Evolutionary conservation across 768 basidiomycete genomes (phyloP).

Genomic region (Podaxis sp.): DNA sequence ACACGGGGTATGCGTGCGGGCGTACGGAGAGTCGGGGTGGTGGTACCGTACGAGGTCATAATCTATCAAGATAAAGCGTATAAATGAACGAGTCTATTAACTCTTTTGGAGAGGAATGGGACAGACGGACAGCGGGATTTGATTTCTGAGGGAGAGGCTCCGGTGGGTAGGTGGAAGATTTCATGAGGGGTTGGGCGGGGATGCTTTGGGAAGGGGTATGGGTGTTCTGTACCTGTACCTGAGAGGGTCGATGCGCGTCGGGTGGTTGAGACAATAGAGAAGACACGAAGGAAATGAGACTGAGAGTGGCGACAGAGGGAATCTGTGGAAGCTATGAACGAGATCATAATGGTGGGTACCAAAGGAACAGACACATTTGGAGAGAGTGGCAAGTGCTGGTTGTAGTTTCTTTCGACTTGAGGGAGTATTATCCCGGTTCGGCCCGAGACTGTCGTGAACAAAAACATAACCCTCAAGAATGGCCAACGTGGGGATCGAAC

Average conservation of each 20-base stretch:
- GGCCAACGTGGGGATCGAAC: conserved; percentile 23
- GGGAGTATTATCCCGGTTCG: neutral
- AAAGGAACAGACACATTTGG: neutral
- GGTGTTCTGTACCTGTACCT: neutral
- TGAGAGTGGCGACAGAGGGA: too few species aligned
- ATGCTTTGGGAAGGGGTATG: conserved; percentile 51
- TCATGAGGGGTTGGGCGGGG: conserved; percentile 63
- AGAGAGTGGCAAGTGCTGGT: neutral
- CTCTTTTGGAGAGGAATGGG: neutral
- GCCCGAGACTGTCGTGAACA: neutral
- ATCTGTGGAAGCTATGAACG: neutral
- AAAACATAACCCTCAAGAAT: neutral
- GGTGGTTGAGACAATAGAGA: neutral
- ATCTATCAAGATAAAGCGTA: conserved; percentile 38
- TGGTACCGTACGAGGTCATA: conserved; percentile 72
- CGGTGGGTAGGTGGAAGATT: conserved; percentile 64
- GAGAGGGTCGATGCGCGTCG: conserved; percentile 1
- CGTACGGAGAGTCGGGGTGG: conserved; percentile 65
- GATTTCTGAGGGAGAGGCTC: conserved; percentile 59
- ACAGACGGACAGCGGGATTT: conserved; percentile 62
- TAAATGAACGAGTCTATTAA: neutral
- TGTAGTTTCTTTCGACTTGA: neutral
- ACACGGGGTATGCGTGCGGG: conserved; percentile 33
- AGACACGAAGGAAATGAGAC: neutral
- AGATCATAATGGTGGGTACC: neutral